Evolutionary conservation across 176 grass and related monocot genomes (phyloP).

Genomic region (Guadua angustifolia): DNA sequence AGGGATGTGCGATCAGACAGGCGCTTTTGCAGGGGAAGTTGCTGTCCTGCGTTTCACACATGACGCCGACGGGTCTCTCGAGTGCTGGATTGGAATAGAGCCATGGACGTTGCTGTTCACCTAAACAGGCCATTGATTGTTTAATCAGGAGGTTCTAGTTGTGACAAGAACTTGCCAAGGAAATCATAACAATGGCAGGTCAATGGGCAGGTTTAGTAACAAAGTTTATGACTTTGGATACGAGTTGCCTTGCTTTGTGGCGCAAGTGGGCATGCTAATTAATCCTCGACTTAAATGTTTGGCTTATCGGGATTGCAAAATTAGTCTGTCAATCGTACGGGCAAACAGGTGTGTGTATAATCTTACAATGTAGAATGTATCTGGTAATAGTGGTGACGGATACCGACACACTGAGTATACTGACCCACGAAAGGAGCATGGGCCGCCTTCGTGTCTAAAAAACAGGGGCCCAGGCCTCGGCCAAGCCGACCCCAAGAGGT

Average conservation of each 20-base stretch:
- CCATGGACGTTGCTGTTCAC: conserved; percentile 14
- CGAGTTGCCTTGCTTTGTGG: conserved; percentile 41
- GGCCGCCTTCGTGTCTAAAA: no score
- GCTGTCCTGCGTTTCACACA: conserved; percentile 15
- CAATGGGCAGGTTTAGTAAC: conserved; percentile 14
- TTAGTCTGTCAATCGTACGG: neutral
- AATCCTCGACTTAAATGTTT: conserved; percentile 17
- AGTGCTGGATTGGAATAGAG: neutral
- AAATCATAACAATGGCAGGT: neutral
- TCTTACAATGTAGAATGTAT: no score
- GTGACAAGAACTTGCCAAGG: neutral
- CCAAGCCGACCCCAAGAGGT: no score
- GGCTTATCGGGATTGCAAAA: conserved; percentile 51
- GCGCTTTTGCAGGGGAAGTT: conserved; percentile 9
- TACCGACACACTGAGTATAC: no score
- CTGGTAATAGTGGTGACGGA: no score
- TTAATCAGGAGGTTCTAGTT: neutral
- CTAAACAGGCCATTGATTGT: neutral
- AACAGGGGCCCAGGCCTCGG: no score
- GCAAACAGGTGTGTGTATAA: no score
- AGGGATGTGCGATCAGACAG: conserved; percentile 21
- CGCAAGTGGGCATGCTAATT: conserved; percentile 38
- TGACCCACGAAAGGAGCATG: no score
- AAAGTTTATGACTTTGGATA: conserved; percentile 26
- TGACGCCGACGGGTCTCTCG: conserved; percentile 12